Base-by-base conservation (phyloP, 352 stramenopile genomes). In the Globisporangium alternatum region DNA sequence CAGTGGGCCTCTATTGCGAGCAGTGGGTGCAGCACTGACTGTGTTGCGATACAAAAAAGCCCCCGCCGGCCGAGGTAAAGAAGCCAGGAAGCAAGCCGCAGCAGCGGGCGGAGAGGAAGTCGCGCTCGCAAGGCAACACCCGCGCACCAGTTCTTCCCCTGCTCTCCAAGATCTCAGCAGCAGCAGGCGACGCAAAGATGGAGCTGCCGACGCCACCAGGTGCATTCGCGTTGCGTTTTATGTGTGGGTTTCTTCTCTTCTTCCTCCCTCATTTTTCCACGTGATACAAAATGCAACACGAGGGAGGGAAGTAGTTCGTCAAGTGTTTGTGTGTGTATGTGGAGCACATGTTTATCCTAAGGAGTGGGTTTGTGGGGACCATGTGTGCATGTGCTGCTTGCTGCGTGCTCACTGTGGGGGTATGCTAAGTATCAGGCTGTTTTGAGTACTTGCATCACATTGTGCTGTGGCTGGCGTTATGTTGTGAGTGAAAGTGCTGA, bases 201-300 rank as follows among this genome's bases (percentile, higher is more conserved):
- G 71, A 81, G 64, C 49, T 66, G 49, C 69, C 74, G 9, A 76
- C 71, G 39, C 74, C 71, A 21, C 71, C 74, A 71, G 70, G 74
- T 81, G 35, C 59, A 66, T 49, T 37, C 30, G 13, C 30, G 30
- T 57, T 33, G 2, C 22, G 2, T 10, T 15, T 15, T 31, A 7
- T 41, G 8, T 9, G 2, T 5, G 25, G 22, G 7, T 43, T 22
- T 17, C 25, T 64, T 39, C 5, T 31, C 1, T 31, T 56, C 7
- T 8, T 8, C 19, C 19, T 44, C 7, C 5, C 17, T 45, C 21
- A 9, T 52, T 52, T 30, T 25, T 10, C 28, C 28, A 41, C 51
- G 25, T 19, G 30, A 30, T 8, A 3, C 31, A 37, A 37, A 15
- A 39, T 55, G 28, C 51, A 25, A 10, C 2, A 35, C 7, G 8